Conservation (phyloP, 1,139 yeast species). For the Pichia cactophila region DNA sequence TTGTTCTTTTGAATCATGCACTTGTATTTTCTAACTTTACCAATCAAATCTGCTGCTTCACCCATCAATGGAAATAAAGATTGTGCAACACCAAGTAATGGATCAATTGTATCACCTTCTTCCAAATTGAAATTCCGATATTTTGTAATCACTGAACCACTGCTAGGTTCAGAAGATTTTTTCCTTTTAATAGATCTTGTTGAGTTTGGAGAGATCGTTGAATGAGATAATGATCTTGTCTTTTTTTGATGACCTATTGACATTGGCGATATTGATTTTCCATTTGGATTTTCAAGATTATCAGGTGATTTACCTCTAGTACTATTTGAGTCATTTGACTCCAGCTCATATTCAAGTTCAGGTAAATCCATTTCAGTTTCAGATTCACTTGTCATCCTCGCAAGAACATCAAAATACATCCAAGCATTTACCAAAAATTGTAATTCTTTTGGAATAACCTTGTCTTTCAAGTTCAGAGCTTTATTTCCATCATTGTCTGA, state of each 20-base stretch:
- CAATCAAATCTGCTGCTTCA: constrained; percentile 49
- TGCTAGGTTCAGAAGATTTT: constrained; percentile 14
- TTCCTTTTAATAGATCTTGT: neutral
- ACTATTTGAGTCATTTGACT: neutral
- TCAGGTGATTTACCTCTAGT: neutral
- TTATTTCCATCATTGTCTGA: neutral
- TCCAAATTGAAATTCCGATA: constrained; percentile 26
- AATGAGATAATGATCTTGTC: neutral
- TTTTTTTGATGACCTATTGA: neutral
- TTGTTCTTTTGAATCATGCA: constrained; percentile 12
- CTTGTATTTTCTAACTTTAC: constrained; percentile 35
- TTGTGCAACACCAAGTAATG: constrained; percentile 60
- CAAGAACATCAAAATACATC: constrained; percentile 59
- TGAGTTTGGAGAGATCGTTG: neutral
- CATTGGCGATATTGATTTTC: neutral
- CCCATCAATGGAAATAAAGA: constrained; percentile 57
- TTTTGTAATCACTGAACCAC: constrained; percentile 20
- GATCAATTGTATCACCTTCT: constrained; percentile 41
- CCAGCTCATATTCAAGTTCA: neutral
- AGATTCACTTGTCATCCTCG: constrained; percentile 52
- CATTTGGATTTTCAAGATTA: neutral
- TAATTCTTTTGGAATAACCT: constrained; percentile 35
- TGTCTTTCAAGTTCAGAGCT: neutral
- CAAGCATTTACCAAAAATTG: constrained; percentile 56
- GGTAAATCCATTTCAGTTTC: constrained; percentile 20